Evolutionary conservation across 306 rosid genomes (phyloP).

Genomic region (Vigna mungo): DNA sequence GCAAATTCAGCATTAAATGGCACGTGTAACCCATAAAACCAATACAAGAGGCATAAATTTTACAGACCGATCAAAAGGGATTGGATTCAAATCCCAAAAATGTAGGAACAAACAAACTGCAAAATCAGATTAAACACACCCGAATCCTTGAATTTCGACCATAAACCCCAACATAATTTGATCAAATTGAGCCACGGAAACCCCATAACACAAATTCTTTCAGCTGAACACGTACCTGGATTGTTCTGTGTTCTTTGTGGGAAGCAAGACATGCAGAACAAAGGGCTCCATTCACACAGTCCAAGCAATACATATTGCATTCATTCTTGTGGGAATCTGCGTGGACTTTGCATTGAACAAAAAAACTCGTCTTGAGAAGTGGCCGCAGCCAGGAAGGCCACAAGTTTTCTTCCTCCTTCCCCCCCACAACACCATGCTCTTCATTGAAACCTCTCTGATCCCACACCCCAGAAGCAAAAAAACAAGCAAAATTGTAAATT

Average conservation of each 20-base stretch:
- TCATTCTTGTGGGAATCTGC: slow-evolving; percentile 75
- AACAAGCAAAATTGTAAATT: background rate
- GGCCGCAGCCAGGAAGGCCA: slow-evolving; percentile 82
- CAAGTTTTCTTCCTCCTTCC: slow-evolving; percentile 44
- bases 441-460: slow-evolving; percentile 43
- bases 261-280: slow-evolving; percentile 69
- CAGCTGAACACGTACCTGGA: slow-evolving; percentile 55
- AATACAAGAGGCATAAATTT: background rate
- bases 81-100: slow-evolving; percentile 41
- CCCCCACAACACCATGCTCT: slow-evolving; percentile 17
- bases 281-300: slow-evolving; percentile 71
- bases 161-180: slow-evolving; percentile 18
- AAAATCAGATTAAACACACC: slow-evolving; percentile 29
- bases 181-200: slow-evolving; percentile 23
- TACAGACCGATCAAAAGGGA: slow-evolving; percentile 37
- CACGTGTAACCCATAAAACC: slow-evolving; percentile 32
- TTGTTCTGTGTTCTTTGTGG: slow-evolving; percentile 68
- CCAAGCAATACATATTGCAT: slow-evolving; percentile 83
- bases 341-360: slow-evolving; percentile 74
- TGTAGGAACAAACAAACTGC: slow-evolving; percentile 18
- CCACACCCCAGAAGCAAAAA: slow-evolving; percentile 30
- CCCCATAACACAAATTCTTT: background rate
- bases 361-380: slow-evolving; percentile 64
- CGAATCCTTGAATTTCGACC: slow-evolving; percentile 1
- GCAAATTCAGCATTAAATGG: slow-evolving; percentile 32